Percentiles rank a stretch among this genome's conserved stretches.
phyloP scores from a whole-genome alignment of 768 basidiomycete species.

The Pulveroboletus sp. region DNA sequence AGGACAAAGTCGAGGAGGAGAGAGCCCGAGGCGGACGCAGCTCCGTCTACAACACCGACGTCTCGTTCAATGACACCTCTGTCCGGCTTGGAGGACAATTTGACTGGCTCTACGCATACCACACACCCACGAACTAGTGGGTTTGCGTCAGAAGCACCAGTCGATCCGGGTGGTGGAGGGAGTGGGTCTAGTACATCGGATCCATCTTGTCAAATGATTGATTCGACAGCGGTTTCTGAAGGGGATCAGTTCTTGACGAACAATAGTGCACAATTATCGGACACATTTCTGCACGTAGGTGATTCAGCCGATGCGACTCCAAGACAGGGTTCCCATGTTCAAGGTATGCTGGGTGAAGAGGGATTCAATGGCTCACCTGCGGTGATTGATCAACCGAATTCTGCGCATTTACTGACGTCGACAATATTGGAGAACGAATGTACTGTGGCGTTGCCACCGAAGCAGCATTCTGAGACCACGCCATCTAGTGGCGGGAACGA shows the following conservation, averaged over 20 bases:
- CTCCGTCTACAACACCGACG: slow-evolving; percentile 1
- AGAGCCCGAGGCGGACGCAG: slow-evolving; percentile 1
- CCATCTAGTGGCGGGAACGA: slow-evolving; percentile 5
- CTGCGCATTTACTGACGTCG: not conserved
- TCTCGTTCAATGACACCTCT: slow-evolving; percentile 17
- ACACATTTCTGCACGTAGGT: not conserved
- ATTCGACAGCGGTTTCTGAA: slow-evolving; percentile 2
- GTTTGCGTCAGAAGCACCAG: slow-evolving; percentile 6
- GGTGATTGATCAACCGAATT: not conserved
- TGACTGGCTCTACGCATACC: not conserved
- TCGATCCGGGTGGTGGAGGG: slow-evolving; percentile 22
- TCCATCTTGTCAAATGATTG: slow-evolving; percentile 3
- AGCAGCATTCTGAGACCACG: slow-evolving; percentile 5
- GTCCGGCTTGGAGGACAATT: slow-evolving; percentile 9
- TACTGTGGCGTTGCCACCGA: slow-evolving; percentile 6
- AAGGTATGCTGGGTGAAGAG: not conserved
- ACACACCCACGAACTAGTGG: not conserved
- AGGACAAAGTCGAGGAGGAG: slow-evolving; percentile 8
- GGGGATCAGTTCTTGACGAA: not conserved
- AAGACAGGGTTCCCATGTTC: slow-evolving; percentile 9
- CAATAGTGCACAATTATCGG: not conserved
- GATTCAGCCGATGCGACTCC: slow-evolving; percentile 15
- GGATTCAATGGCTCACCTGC: not conserved
- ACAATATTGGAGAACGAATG: not conserved
- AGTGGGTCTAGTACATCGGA: not conserved